Evolutionary conservation across 805 yeast genomes (phyloP), one percentile per base, ranked within the genome.

Genomic region (Candida nanaspora): DNA sequence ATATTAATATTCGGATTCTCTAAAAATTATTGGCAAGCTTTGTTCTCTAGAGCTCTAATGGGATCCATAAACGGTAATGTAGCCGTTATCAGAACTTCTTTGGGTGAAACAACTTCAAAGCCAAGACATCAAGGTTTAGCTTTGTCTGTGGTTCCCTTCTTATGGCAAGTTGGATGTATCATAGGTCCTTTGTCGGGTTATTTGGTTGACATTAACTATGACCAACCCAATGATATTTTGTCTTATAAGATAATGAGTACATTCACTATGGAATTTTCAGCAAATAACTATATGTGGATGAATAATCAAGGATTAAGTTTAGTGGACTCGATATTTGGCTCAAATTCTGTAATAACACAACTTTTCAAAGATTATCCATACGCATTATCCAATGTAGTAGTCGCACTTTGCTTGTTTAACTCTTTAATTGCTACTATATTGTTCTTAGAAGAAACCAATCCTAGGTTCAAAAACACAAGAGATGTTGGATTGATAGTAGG

Each of bases 41-140:
- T 80, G 3, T 50, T 62, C 13, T 75, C 84, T 9, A 63, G 85
- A 50, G 62, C 71, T 18, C 46, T 70, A 33, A 70, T 74, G 61
- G 86, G 86, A 0, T 57, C 72, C 2, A 57, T 79, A 33, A 80
- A 79, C 51, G 86, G 85, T 6, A 80, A 80, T 52, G 74, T 78
- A 8, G 78, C 80, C 1, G 83, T 80, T n/a, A 52, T 80, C 26
- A 61, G 86, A 53, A 80, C 86, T 0, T 59, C 69, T 37, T 64
- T 80, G 35, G 86, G 84, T 3, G 86, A 80, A 51, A 57, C 76
- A 14, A 80, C 82, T 4, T 63, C 59, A 42, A 74, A 78, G 42
- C 63, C 76, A 39, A 62, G 65, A 28, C 84, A 79, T 51, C 83
- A 79, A 53, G 80, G 82, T 9, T 41, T 77, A 8, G 84, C 84